phyloP scores from a whole-genome alignment of 495 filamentous ascomycete species.

The Baudoinia panamericana region DNA sequence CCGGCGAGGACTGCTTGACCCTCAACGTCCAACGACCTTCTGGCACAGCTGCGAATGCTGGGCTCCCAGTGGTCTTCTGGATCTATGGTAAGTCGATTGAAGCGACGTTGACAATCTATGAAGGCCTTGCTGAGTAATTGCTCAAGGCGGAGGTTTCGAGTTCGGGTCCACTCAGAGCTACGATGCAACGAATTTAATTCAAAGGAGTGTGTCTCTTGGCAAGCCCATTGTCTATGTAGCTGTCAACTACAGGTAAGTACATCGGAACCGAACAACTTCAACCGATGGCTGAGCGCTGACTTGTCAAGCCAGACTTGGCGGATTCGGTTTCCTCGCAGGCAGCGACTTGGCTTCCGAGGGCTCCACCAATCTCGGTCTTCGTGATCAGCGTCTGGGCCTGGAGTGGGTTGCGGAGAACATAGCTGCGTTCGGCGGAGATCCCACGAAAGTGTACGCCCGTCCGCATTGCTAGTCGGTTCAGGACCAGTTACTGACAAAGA shows the following conservation, averaged over 20 bases:
- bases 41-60: conserved; percentile 39
- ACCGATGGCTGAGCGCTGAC: neutral
- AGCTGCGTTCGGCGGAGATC: conserved; percentile 33
- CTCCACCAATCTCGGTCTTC: conserved; percentile 20
- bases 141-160: conserved; percentile 42
- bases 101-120: neutral
- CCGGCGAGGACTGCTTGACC: conserved; percentile 49
- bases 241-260: conserved; percentile 40
- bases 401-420: conserved; percentile 37
- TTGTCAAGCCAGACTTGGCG: conserved; percentile 3
- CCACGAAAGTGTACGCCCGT: conserved; percentile 39
- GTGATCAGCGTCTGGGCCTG: conserved; percentile 22
- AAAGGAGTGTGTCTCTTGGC: conserved; percentile 37
- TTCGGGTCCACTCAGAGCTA: conserved; percentile 47
- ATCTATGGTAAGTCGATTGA: conserved; percentile 40
- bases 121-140: neutral
- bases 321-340: conserved; percentile 21
- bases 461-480: conserved; percentile 31
- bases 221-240: conserved; percentile 52
- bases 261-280: neutral
- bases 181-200: conserved; percentile 42
- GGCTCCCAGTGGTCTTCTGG: conserved; percentile 55
- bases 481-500: neutral
- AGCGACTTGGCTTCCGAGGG: conserved; percentile 24
- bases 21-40: conserved; percentile 48